Base-by-base conservation (phyloP, 108 stramenopile species). In the Mediolabrus comicus region DNA sequence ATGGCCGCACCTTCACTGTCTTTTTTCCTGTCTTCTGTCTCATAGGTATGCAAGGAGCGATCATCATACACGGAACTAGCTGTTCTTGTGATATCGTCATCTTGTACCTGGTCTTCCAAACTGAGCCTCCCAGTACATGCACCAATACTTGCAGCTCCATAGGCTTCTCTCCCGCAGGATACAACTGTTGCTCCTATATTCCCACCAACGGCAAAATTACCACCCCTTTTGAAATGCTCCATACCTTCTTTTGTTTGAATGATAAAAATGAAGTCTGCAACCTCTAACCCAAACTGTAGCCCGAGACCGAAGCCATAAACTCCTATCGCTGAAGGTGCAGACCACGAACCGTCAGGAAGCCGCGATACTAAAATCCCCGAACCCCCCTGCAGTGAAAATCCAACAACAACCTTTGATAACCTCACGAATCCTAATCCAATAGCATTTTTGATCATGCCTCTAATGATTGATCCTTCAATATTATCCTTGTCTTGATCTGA, bases 261-360 rank as follows among this genome's bases (percentile, higher is more conserved):
- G 14, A 97, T 85, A 55, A 97, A 83, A 41, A 97, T 77, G 31
- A 87, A 91, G 59, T 95, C 90, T 1, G 91, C 88, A 2, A 95
- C 84, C 69, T 97, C 93, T 43, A 92, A 34, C 35, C 96, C 96
- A 54, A 97, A 80, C 71, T 94, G 92, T 16, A 94, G 39, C 27
- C 96, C 96, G 26, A 93, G 59, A 26, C 93, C 92, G 12, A 92
- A 39, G 29, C 96, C 96, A 27, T 69, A 82, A 9, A 86, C 87
- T 29, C 88, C 92, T 49, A 97, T 88, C 5, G 92, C 91, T 6
- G 91, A 92, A 0, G 96, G 96, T 8, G 92, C 89, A 9, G 84
- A 86, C 96, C 96, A 97, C 3, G 86, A 87, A 7, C 96, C 94
- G 69, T 92, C 91, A 17, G 84, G 75, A 11, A 95, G 73, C 6